A percentile compares a stretch with the other conserved stretches of the same genome.
Conservation (phyloP, 805 yeast genomes). For the Yarrowia divulgata region DNA sequence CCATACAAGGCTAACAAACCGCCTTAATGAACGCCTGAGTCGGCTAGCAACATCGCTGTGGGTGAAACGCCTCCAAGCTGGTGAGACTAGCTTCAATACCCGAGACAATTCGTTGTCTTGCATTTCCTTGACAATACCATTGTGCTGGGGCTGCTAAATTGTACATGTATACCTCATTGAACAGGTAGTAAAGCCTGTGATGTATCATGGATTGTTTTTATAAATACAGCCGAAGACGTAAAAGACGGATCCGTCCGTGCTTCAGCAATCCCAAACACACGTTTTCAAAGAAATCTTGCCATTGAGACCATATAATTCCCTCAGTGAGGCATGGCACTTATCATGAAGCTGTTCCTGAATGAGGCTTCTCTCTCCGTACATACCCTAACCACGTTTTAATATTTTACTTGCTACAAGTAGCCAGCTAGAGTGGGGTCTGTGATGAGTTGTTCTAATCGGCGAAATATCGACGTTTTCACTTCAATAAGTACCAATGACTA, state of each 20-base stretch:
- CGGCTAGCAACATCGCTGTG: too few relatives aligned
- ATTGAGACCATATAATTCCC: not conserved
- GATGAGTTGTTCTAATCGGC: too few relatives aligned
- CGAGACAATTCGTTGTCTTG: not conserved
- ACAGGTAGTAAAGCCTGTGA: not conserved
- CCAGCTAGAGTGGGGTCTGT: too few relatives aligned
- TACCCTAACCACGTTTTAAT: not conserved
- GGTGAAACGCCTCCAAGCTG: not conserved
- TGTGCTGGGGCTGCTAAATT: not conserved
- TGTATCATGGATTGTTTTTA: not conserved
- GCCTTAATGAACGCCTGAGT: not conserved
- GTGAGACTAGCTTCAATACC: not conserved
- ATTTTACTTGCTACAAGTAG: not conserved
- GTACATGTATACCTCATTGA: not conserved
- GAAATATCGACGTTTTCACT: too few relatives aligned
- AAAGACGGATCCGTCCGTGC: not conserved
- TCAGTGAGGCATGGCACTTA: not conserved
- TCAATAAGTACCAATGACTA: too few relatives aligned
- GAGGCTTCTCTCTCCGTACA: not conserved
- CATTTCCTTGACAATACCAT: not conserved
- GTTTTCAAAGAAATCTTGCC: not conserved
- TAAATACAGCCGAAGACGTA: not conserved
- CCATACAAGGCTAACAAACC: not conserved
- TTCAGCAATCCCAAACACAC: not conserved
- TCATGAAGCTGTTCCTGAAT: not conserved